These are phyloP conservation scores for Aspergillus biplanus DNA, from an alignment of 495 filamentous ascomycete species.

Conservation along the genomic window DNA sequence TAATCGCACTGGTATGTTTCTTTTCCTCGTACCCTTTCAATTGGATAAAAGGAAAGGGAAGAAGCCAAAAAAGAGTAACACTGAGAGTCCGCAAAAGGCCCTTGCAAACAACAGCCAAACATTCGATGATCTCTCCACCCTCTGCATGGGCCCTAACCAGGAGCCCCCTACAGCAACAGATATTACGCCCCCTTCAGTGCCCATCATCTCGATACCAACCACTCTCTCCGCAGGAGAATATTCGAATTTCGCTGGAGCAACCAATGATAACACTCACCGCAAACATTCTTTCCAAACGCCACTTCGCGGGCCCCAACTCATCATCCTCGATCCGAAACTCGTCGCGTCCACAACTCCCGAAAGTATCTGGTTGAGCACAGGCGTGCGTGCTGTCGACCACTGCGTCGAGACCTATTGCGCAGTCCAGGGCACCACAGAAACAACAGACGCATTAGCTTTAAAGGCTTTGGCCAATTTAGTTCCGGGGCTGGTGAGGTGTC, in stretches of 20 bases:
- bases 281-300: slow-evolving; percentile 58
- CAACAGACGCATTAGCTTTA: slow-evolving; percentile 44
- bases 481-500: slow-evolving; percentile 54
- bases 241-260: slow-evolving; percentile 58
- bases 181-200: slow-evolving; percentile 46
- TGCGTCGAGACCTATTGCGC: slow-evolving; percentile 64
- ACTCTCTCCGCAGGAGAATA: slow-evolving; percentile 68
- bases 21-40: background rate
- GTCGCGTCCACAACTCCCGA: slow-evolving; percentile 55
- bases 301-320: slow-evolving; percentile 50
- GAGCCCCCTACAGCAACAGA: slow-evolving; percentile 22
- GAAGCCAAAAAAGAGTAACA: background rate
- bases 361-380: slow-evolving; percentile 63
- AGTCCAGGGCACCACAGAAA: slow-evolving; percentile 35
- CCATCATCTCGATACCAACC: slow-evolving; percentile 65
- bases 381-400: slow-evolving; percentile 66
- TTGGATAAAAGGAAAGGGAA: slow-evolving; percentile 3
- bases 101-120: slow-evolving; percentile 53
- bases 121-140: slow-evolving; percentile 44
- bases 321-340: slow-evolving; percentile 63
- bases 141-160: slow-evolving; percentile 41
- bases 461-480: slow-evolving; percentile 54
- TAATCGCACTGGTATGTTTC: slow-evolving; percentile 53
- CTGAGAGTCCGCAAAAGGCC: slow-evolving; percentile 28
- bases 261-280: slow-evolving; percentile 52